A percentile compares a stretch with the other conserved stretches of the same genome.
These are phyloP conservation scores for Beta macrorhiza DNA, from an alignment of 179 eudicot species.

Conservation along the genomic window DNA sequence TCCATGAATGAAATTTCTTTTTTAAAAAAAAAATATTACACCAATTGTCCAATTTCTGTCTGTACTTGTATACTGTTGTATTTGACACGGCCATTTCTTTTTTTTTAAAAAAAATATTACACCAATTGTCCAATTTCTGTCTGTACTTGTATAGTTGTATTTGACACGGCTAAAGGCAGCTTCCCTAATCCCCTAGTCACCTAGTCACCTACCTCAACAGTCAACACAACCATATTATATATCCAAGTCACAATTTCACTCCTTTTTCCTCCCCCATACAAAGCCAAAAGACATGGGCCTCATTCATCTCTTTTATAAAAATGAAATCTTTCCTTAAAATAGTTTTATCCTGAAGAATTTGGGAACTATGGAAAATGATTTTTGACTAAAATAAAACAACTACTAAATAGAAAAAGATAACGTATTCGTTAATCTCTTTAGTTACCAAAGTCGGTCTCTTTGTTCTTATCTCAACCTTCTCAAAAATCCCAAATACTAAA, in stretches of 20 bases:
- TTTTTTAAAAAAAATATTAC: too few species aligned
- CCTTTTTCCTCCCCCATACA: neutral
- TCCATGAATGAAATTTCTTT: too few species aligned
- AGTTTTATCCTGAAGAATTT: neutral
- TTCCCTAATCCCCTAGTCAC: too few species aligned
- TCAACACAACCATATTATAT: too few species aligned
- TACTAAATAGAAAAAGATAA: slow-evolving; percentile 12
- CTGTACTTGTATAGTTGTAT: too few species aligned
- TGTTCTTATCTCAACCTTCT: slow-evolving; percentile 22
- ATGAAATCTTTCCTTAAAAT: neutral
- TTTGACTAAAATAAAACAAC: neutral
- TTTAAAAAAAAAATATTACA: too few species aligned
- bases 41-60: too few species aligned
- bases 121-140: too few species aligned
- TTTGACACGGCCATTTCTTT: too few species aligned
- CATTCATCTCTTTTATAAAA: neutral
- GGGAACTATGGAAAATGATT: slow-evolving; percentile 1
- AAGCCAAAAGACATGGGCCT: neutral
- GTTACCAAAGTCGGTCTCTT: slow-evolving; percentile 32
- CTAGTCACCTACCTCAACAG: too few species aligned
- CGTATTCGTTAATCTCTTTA: slow-evolving; percentile 14
- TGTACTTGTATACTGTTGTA: too few species aligned
- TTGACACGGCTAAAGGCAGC: too few species aligned
- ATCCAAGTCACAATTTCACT: neutral
- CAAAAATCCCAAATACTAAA: neutral